Conservation (phyloP, 306 rosid genomes). For the Cucurbita maxima region DNA sequence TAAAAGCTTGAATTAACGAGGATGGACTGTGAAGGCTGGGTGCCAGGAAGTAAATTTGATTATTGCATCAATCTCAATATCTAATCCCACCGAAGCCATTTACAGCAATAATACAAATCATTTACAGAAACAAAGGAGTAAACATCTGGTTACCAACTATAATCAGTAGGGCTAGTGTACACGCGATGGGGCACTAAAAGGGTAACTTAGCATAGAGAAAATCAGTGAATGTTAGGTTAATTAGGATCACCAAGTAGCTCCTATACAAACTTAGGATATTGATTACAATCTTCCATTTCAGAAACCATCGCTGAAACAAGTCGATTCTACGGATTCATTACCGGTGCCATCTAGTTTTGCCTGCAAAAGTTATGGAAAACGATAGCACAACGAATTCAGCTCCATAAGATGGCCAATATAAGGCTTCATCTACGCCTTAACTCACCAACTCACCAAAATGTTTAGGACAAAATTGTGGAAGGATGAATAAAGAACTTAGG, state of each 20-base stretch:
- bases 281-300: slow-evolving; percentile 28
- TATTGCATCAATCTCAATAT: background rate
- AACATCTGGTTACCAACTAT: background rate
- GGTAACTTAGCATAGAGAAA: background rate
- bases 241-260: background rate
- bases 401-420: background rate
- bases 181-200: background rate
- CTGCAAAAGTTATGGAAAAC: slow-evolving; percentile 24
- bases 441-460: background rate
- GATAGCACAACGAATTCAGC: background rate
- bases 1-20: no score
- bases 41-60: no score
- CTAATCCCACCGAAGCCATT: background rate
- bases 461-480: background rate
- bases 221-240: background rate
- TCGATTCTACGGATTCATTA: slow-evolving; percentile 18
- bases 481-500: background rate
- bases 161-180: background rate
- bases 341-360: slow-evolving; percentile 33
- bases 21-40: no score
- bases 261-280: slow-evolving; percentile 17
- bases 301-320: slow-evolving; percentile 11
- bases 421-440: background rate
- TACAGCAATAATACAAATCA: background rate
- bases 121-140: background rate